Conservation (phyloP, 2,329 filamentous ascomycete species). For the Apiospora kogelbergensis region DNA sequence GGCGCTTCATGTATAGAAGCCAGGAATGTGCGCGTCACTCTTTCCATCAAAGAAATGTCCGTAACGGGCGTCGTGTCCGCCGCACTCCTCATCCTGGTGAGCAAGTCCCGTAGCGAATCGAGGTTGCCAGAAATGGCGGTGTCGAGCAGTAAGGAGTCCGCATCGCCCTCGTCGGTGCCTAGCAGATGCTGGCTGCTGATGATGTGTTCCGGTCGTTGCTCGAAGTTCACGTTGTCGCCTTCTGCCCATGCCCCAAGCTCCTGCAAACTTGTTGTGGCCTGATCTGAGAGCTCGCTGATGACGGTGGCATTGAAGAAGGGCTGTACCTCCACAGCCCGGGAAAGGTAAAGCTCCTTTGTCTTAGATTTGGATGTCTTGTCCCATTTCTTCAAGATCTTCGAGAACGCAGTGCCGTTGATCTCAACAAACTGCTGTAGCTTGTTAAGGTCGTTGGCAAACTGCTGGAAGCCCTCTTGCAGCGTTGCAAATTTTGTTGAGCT, state of each 20-base stretch:
- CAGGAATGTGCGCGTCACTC: constrained; percentile 86
- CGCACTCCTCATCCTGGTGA: constrained; percentile 66
- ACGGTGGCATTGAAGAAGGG: constrained; percentile 98
- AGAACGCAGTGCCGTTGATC: constrained; percentile 96
- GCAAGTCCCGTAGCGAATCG: constrained; percentile 74
- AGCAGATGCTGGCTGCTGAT: constrained; percentile 65
- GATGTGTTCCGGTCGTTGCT: constrained; percentile 59
- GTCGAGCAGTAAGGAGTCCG: constrained; percentile 84
- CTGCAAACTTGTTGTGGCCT: constrained; percentile 92
- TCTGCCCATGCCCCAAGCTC: constrained; percentile 97
- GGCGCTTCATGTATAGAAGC: constrained; percentile 86
- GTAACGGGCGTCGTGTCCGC: constrained; percentile 47
- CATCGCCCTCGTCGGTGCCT: constrained; percentile 83
- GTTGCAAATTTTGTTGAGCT: constrained; percentile 92
- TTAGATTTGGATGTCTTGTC: constrained; percentile 99
- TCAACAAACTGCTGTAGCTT: constrained; percentile 99
- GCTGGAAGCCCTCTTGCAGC: constrained; percentile 92
- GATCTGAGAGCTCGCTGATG: constrained; percentile 93
- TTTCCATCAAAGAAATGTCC: constrained; percentile 62
- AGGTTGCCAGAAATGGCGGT: constrained; percentile 82
- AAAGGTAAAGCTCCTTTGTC: constrained; percentile 96
- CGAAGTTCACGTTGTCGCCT: constrained; percentile 88
- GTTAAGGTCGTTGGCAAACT: constrained; percentile 94
- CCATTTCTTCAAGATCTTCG: constrained; percentile 99
- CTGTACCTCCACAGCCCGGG: constrained; percentile 93